Conservation (phyloP, 192 early-diverging fungal species). For the Physocladia obscura region DNA sequence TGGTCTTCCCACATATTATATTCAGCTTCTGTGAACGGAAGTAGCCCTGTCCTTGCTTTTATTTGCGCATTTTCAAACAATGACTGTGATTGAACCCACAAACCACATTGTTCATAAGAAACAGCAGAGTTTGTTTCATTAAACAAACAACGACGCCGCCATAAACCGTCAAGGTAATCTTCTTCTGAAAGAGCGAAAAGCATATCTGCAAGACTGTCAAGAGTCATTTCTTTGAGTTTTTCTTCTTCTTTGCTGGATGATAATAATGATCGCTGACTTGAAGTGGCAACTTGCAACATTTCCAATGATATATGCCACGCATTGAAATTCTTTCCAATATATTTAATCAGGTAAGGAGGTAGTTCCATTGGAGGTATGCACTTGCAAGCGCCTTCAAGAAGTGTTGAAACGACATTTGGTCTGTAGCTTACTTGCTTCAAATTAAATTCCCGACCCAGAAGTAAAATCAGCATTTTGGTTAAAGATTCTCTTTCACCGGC, state of each 20-base stretch:
- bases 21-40: constrained; percentile 92
- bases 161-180: constrained; percentile 90
- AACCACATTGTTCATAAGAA: constrained; percentile 89
- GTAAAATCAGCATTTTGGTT: constrained; percentile 74
- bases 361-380: constrained; percentile 73
- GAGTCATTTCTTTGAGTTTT: constrained; percentile 79
- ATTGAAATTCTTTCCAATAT: constrained; percentile 86
- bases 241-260: constrained; percentile 77
- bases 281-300: constrained; percentile 70
- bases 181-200: constrained; percentile 82
- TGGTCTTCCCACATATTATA: constrained; percentile 97
- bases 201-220: constrained; percentile 87
- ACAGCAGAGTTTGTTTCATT: constrained; percentile 93
- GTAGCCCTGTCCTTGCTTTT: constrained; percentile 80
- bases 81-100: constrained; percentile 89
- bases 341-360: constrained; percentile 91
- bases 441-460: constrained; percentile 93
- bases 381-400: constrained; percentile 81
- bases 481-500: constrained; percentile 81
- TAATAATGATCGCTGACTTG: constrained; percentile 14
- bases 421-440: constrained; percentile 70
- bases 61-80: constrained; percentile 90
- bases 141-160: constrained; percentile 85
- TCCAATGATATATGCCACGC: constrained; percentile 89
- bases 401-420: constrained; percentile 93